Evolutionary conservation across 2,329 filamentous ascomycete genomes (phyloP), one percentile per base, ranked within the genome.

Genomic region (Arthrobotrys conoides): DNA sequence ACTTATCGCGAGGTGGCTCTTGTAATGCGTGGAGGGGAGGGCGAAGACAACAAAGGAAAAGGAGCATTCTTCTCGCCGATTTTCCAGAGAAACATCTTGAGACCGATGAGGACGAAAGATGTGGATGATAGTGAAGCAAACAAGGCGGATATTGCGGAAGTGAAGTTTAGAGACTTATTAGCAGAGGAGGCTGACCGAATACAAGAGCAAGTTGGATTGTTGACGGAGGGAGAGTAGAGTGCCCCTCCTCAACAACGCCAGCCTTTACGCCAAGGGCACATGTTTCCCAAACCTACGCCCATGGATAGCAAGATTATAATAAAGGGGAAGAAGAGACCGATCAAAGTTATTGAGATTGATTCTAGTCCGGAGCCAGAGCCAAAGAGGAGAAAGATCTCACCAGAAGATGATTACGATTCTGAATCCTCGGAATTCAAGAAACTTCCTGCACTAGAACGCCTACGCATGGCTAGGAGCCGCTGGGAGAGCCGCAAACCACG

Each of bases 31-130:
- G 87, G 86, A 86, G 64, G 84, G 85, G 72, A 83, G 84, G 63
- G 87, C 88, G 80, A 89, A 88, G 83, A 90, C 87, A 86, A 87
- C 79, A 83, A 85, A 63, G 87, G 89, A 80, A 89, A 88, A 83
- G 90, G 87, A 5, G 88, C 88, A 12, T 91, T 90, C 83, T 92
- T 91, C 84, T 92, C 91, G 81, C 90, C 90, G 3, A 87, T 92
- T 48, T 78, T 78, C 63, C 75, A 78, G 64, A 71, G 75, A 24
- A 78, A 78, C 51, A 72, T 78, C 14, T 59, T 78, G 27, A 64
- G 75, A 16, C 75, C 75, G 63, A 78, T 78, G 75, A 67, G 75
- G 9, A 72, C 75, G 38, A 71, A 55, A 18, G 75, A 78, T 69
- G 75, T 78, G 24, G 75, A 78, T 59, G 75, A 78, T 44, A 66